A percentile compares a stretch with the other conserved stretches of the same genome.
These are phyloP conservation scores for Aristolochia californica DNA, from an alignment of 164 flowering plant genomes.

Conservation along the genomic window DNA sequence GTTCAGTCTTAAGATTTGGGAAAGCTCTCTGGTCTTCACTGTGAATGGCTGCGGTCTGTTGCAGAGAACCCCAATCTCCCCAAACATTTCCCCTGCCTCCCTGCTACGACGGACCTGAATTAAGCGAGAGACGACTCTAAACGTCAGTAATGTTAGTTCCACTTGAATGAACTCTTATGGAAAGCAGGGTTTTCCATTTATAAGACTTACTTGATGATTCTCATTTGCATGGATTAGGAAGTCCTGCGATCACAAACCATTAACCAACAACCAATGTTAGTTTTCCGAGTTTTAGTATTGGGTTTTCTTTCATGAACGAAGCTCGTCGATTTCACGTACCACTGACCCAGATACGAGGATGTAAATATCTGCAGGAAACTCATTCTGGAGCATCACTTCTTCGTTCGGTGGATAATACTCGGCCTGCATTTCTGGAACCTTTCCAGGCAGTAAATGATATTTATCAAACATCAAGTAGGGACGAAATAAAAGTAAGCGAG, in stretches of 20 bases:
- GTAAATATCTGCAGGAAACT: conserved; percentile 70
- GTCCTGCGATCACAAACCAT: conserved; percentile 36
- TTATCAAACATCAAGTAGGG: too few relatives aligned
- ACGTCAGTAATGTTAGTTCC: conserved; percentile 24
- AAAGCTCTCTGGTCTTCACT: conserved; percentile 65
- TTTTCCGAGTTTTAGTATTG: too few relatives aligned
- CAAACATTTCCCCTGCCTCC: conserved; percentile 56
- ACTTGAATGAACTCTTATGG: too few relatives aligned
- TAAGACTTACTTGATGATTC: conserved; percentile 33
- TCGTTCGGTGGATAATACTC: conserved; percentile 93
- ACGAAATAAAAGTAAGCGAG: too few relatives aligned
- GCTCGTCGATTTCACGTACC: conserved; percentile 23
- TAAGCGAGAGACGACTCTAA: conserved; percentile 16
- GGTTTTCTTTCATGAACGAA: not conserved
- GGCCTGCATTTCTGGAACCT: conserved; percentile 88
- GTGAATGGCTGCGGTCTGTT: conserved; percentile 73
- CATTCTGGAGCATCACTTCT: conserved; percentile 77
- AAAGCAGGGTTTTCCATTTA: too few relatives aligned
- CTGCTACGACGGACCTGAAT: too few relatives aligned
- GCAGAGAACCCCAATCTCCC: conserved; percentile 76
- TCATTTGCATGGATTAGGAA: conserved; percentile 35
- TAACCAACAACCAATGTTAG: not conserved
- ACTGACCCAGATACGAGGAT: conserved; percentile 83
- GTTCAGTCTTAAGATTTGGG: conserved; percentile 64
- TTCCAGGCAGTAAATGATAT: not conserved